Evolutionary conservation across 2,329 filamentous ascomycete species (phyloP).

Genomic region (Myotisia sp.): DNA sequence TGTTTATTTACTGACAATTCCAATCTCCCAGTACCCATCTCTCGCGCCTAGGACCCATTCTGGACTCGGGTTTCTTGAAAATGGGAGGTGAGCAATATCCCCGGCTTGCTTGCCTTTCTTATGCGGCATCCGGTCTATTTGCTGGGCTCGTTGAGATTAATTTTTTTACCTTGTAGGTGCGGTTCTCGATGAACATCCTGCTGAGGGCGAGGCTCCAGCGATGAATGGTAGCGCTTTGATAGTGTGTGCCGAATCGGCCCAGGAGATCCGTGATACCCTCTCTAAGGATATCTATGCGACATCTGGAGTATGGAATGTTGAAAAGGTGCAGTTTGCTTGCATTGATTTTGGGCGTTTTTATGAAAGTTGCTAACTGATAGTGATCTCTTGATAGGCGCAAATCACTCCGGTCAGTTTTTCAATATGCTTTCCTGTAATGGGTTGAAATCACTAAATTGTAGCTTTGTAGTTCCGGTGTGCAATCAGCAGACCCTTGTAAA

Average conservation of each 20-base stretch:
- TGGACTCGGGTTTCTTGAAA: slow-evolving; percentile 45
- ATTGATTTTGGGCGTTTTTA: neutral
- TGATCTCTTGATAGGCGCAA: neutral
- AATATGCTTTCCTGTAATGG: neutral
- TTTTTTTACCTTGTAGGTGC: slow-evolving; percentile 39
- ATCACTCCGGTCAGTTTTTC: slow-evolving; percentile 3
- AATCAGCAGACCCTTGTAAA: neutral
- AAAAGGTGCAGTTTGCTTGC: slow-evolving; percentile 37
- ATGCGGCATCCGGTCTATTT: neutral
- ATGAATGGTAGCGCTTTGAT: slow-evolving; percentile 65
- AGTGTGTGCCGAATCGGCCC: slow-evolving; percentile 49
- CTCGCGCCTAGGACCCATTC: slow-evolving; percentile 36
- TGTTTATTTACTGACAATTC: neutral
- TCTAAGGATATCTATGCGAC: slow-evolving; percentile 58
- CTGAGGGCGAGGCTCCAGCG: slow-evolving; percentile 44
- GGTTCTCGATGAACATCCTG: slow-evolving; percentile 50
- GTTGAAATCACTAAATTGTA: too few relatives aligned
- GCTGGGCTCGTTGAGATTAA: neutral
- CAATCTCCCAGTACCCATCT: slow-evolving; percentile 39
- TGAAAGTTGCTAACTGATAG: neutral
- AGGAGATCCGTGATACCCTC: slow-evolving; percentile 54
- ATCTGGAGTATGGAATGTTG: slow-evolving; percentile 66
- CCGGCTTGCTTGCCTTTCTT: neutral
- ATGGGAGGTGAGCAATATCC: slow-evolving; percentile 45
- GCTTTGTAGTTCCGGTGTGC: neutral